Evolutionary conservation across 805 yeast species (phyloP).

Genomic region (Wickerhamiella kurtzmanii): DNA sequence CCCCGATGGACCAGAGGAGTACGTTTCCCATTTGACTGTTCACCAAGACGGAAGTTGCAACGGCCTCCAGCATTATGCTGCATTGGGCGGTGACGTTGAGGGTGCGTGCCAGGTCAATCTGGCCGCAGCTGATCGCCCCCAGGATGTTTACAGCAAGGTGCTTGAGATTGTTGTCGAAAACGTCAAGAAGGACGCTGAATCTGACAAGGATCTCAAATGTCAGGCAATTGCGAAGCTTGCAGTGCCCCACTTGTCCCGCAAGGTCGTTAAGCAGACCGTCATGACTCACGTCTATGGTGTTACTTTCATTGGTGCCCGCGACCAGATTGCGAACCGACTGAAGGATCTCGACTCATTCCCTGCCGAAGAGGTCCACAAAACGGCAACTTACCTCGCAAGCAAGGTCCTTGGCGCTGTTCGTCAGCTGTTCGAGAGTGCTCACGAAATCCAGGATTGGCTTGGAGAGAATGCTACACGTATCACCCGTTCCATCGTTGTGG

Average conservation of each 20-base stretch:
- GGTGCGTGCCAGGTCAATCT: constrained; percentile 53
- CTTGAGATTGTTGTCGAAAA: constrained; percentile 34
- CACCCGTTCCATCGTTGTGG: constrained; percentile 56
- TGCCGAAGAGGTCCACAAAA: constrained; percentile 32
- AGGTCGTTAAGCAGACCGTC: constrained; percentile 90
- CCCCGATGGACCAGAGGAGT: constrained; percentile 36
- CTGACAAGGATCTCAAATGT: constrained; percentile 14
- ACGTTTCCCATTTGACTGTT: constrained; percentile 39
- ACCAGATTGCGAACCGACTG: constrained; percentile 72
- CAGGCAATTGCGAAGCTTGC: constrained; percentile 29
- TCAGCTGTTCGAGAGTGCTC: constrained; percentile 82
- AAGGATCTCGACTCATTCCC: constrained; percentile 43
- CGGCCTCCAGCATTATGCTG: constrained; percentile 58
- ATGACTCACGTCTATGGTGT: constrained; percentile 99
- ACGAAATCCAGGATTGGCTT: constrained; percentile 91
- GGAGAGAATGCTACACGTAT: constrained; percentile 74
- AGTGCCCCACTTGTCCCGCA: constrained; percentile 57
- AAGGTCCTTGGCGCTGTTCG: constrained; percentile 76
- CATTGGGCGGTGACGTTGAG: constrained; percentile 53
- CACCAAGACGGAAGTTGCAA: constrained; percentile 61
- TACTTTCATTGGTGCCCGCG: constrained; percentile 82
- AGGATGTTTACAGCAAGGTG: constrained; percentile 47
- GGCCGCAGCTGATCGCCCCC: constrained; percentile 42
- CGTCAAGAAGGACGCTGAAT: constrained; percentile 35
- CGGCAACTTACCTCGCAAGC: constrained; percentile 53